Evolutionary conservation across 2,329 filamentous ascomycete species (phyloP), one percentile per base, ranked within the genome.

Genomic region (Pestalotiopsis sp.): DNA sequence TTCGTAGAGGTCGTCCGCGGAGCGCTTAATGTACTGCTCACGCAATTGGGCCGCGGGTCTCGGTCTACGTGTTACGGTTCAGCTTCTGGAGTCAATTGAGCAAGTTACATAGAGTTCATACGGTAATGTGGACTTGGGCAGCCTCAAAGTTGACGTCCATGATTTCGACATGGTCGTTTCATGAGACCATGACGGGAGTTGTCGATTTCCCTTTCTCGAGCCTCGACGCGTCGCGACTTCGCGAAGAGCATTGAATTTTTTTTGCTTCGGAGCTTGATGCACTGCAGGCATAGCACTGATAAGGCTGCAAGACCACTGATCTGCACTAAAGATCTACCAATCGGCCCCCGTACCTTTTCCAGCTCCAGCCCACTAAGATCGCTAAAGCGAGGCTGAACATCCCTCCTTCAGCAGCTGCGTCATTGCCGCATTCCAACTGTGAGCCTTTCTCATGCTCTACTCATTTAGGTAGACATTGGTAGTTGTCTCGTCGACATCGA

Each of bases 1-100:
- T 76, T 88, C 83, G 83, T 98, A 99, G 14, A 98, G 87, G 65
- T 95, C 91, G 82, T 97, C 93, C 80, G 94, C 91, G 81, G 92
- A 96, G 88, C 89, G 86, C 76, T 88, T 86, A 61, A 97, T 87
- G 81, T 96, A 91, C 71, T 82, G 79, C 14, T 84, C 81, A 66
- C 86, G 83, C 36, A 84, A 78, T 67, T 83, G 82, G 31, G 85
- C 79, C 65, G 82, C 80, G 63, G 87, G 85, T 72, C 88, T 85
- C 72, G 85, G 82, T 69, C 88, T 90, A 71, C 3, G 69, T 25
- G 38, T 61, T 62, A 31, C 36, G 61, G 27, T 72, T 73, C 71
- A 77, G 75, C 69, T 66, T 49, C 7, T 39, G 25, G 17, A 27
- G 57, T 59, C 25, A 13, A 59, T 7, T 59, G 14, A 17, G 27